phyloP scores from a whole-genome alignment of 257 asterid genomes.

The Solanum corneliomulleri region DNA sequence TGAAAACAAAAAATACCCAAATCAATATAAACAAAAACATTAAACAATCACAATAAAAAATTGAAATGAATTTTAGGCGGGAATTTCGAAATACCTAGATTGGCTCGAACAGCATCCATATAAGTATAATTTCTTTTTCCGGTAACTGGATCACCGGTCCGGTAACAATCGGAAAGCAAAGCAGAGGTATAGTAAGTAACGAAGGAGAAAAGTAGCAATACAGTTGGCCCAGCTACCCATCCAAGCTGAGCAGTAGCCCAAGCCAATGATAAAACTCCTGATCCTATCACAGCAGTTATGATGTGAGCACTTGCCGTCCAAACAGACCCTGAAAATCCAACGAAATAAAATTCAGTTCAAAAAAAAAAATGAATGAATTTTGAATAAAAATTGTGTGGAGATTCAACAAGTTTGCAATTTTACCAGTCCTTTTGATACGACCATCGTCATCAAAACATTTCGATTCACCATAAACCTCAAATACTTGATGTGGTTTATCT shows the following conservation, averaged over 20 bases:
- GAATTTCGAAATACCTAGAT: conserved; percentile 26
- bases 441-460: conserved; percentile 1
- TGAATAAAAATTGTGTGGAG: neutral
- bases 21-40: neutral
- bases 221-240: conserved; percentile 50
- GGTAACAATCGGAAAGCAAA: conserved; percentile 54
- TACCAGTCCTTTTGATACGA: neutral
- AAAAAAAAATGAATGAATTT: neutral
- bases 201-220: conserved; percentile 35
- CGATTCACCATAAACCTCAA: neutral
- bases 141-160: conserved; percentile 14
- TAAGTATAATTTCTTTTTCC: conserved; percentile 58
- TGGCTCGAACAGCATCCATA: conserved; percentile 51
- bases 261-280: conserved; percentile 66
- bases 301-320: conserved; percentile 80
- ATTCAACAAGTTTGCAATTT: neutral
- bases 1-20: neutral
- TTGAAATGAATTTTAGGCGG: neutral
- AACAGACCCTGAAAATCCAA: neutral
- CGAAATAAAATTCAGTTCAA: neutral
- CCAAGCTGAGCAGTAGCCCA: conserved; percentile 78
- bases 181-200: conserved; percentile 47
- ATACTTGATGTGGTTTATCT: neutral
- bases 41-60: neutral
- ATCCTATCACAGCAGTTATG: conserved; percentile 59